Evolutionary conservation across 495 filamentous ascomycete genomes (phyloP), one percentile per base, ranked within the genome.

Genomic region (Clavariopsis aquatica): DNA sequence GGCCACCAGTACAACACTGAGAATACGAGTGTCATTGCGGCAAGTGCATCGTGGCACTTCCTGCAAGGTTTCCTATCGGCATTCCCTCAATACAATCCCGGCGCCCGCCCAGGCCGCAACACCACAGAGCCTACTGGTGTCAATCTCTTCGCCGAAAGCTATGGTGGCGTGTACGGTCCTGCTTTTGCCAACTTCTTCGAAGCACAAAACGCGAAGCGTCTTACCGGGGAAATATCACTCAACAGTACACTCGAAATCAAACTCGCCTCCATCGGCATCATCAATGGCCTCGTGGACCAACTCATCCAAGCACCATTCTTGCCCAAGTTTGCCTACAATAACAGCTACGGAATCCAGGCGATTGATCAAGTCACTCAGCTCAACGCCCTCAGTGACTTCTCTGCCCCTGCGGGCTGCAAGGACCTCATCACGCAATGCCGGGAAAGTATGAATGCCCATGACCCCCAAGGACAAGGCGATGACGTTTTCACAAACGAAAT

Each of bases 21-120:
- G 20, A 90, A 90, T 63, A 89, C 86, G 1, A 89, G 86, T 0
- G 78, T 83, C 53, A 83, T 83, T 41, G 83, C 88, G 1, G 88
- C 85, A 20, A 75, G 77, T 60, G 82, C 85, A 17, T 78, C 86
- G 31, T 91, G 87, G 84, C 84, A 90, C 66, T 84, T 89, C 75
- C 73, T 90, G 49, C 88, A 91, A 70, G 81, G 82, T 12, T 90
- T 88, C 72, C 70, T 90, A 12, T 71, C 76, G 0, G 78, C 81
- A 7, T 91, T 90, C 57, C 88, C 88, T 0, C 81, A 88, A 71
- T 88, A 89, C 72, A 85, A 84, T 27, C 78, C 77, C 38, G 78
- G 77, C 1, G 77, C 78, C 0, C 68, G 78, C 68, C 68, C 77
- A 66, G 67, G 81, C 74, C 49, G 65, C 67, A 76, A 79, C 67